A percentile compares a stretch with the other conserved stretches of the same genome.
Conservation (phyloP, 495 filamentous ascomycete genomes). For the Penicillium chermesinum region DNA sequence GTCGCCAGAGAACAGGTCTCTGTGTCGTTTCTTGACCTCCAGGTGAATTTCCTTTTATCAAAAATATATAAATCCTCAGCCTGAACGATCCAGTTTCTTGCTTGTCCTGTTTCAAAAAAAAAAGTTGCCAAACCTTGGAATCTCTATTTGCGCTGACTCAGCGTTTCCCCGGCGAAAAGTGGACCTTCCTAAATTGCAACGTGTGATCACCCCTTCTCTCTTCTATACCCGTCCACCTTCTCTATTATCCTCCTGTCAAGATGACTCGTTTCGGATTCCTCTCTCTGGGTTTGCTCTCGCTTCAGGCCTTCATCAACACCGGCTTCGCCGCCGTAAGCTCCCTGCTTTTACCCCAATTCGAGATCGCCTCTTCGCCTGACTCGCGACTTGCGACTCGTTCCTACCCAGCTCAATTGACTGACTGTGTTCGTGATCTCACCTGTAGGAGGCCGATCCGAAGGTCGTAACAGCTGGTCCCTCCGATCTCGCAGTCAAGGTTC, state of each 20-base stretch:
- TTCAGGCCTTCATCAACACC: constrained; percentile 60
- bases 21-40: too few species aligned
- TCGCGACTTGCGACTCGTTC: neutral
- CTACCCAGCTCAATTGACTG: constrained; percentile 21
- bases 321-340: constrained; percentile 57
- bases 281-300: constrained; percentile 63
- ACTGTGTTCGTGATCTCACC: constrained; percentile 6
- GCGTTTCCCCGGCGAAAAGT: constrained; percentile 17
- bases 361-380: constrained; percentile 1
- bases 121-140: constrained; percentile 12
- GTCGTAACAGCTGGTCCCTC: constrained; percentile 43
- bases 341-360: too few species aligned
- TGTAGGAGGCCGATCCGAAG: constrained; percentile 40
- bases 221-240: constrained; percentile 14
- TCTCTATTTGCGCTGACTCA: constrained; percentile 16
- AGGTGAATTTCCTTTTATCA: too few species aligned
- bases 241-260: constrained; percentile 28
- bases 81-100: too few species aligned
- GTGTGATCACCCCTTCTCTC: constrained; percentile 21
- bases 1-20: too few species aligned
- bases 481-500: constrained; percentile 67
- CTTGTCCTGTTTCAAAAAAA: constrained; percentile 9
- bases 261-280: constrained; percentile 74
- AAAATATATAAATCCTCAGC: too few species aligned
- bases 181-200: constrained; percentile 24